Percentiles rank a stretch among this genome's conserved stretches.
phyloP scores from a whole-genome alignment of 2,329 filamentous ascomycete species.

The Bipolaris oryzae region DNA sequence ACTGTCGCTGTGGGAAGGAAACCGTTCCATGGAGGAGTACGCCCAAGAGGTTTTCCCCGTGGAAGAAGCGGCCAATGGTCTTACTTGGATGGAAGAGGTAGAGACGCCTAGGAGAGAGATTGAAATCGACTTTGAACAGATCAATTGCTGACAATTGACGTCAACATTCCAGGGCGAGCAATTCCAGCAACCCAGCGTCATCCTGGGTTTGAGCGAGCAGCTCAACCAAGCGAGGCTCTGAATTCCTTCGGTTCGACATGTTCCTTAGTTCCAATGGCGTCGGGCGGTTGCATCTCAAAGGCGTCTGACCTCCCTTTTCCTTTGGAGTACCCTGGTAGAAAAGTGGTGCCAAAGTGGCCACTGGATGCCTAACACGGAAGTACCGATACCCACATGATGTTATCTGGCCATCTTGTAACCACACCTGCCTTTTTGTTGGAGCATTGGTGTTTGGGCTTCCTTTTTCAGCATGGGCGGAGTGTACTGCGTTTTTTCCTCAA shows the following conservation, averaged over 20 bases:
- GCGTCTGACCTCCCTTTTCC: conserved; percentile 14
- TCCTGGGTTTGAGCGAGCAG: conserved; percentile 41
- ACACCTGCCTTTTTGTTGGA: conserved; percentile 14
- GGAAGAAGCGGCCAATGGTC: conserved; percentile 91
- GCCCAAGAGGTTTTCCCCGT: conserved; percentile 91
- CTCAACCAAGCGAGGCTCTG: conserved; percentile 44
- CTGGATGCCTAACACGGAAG: conserved; percentile 11
- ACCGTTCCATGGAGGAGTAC: conserved; percentile 90
- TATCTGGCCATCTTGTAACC: conserved; percentile 9
- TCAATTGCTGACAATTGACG: conserved; percentile 46
- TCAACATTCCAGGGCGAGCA: conserved; percentile 39
- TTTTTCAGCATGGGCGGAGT: conserved; percentile 34
- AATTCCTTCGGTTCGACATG: conserved; percentile 26
- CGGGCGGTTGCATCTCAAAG: conserved; percentile 17
- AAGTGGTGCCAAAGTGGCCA: conserved; percentile 27
- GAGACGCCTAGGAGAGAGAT: conserved; percentile 46
- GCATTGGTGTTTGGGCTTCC: conserved; percentile 45
- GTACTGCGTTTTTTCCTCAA: conserved; percentile 23
- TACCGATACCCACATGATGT: conserved; percentile 11
- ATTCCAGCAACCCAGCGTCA: conserved; percentile 32
- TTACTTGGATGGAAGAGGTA: conserved; percentile 83
- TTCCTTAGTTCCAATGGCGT: conserved; percentile 21
- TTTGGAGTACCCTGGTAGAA: conserved; percentile 27
- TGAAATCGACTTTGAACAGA: conserved; percentile 44
- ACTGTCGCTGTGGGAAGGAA: conserved; percentile 86